A percentile compares a stretch with the other conserved stretches of the same genome.
Evolutionary conservation across 1,139 yeast species (phyloP).

Genomic region (Blastobotrys aristatus): DNA sequence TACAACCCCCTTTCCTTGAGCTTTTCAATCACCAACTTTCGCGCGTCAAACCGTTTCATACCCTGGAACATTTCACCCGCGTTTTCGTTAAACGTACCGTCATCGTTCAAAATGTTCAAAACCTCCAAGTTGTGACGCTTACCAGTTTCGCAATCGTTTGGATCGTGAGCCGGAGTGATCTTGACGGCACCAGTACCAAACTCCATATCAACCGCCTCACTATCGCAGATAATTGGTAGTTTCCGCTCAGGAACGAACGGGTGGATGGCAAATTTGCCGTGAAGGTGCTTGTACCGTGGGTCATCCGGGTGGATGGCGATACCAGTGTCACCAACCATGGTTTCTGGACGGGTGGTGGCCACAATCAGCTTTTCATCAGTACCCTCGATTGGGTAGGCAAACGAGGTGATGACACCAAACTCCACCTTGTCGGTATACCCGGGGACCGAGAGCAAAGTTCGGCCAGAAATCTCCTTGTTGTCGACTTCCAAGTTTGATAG

Average conservation of each 20-base stretch:
- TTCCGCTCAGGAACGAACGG: slow-evolving; percentile 76
- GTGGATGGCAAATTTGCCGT: slow-evolving; percentile 86
- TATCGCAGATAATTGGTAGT: slow-evolving; percentile 82
- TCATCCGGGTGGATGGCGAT: slow-evolving; percentile 97
- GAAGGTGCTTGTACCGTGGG: slow-evolving; percentile 85
- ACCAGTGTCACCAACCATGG: slow-evolving; percentile 95
- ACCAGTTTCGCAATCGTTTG: slow-evolving; percentile 94
- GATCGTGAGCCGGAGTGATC: slow-evolving; percentile 97
- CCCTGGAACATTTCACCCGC: slow-evolving; percentile 82
- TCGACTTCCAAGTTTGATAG: slow-evolving; percentile 95
- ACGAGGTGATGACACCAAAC: slow-evolving; percentile 92
- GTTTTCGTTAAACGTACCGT: slow-evolving; percentile 82
- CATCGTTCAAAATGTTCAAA: slow-evolving; percentile 85
- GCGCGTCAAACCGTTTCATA: slow-evolving; percentile 90
- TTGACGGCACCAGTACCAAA: slow-evolving; percentile 99
- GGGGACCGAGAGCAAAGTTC: slow-evolving; percentile 77
- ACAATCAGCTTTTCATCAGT: slow-evolving; percentile 87
- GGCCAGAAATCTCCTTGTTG: slow-evolving; percentile 80
- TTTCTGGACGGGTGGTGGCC: slow-evolving; percentile 99
- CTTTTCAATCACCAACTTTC: slow-evolving; percentile 75
- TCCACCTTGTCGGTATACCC: slow-evolving; percentile 87
- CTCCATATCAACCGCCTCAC: slow-evolving; percentile 97
- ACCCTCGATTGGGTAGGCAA: slow-evolving; percentile 82
- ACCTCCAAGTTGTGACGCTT: slow-evolving; percentile 87
- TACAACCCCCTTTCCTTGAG: slow-evolving; percentile 70